Base-by-base conservation (phyloP, 2,329 filamentous ascomycete genomes). In the Plectosphaerella cucumerina region DNA sequence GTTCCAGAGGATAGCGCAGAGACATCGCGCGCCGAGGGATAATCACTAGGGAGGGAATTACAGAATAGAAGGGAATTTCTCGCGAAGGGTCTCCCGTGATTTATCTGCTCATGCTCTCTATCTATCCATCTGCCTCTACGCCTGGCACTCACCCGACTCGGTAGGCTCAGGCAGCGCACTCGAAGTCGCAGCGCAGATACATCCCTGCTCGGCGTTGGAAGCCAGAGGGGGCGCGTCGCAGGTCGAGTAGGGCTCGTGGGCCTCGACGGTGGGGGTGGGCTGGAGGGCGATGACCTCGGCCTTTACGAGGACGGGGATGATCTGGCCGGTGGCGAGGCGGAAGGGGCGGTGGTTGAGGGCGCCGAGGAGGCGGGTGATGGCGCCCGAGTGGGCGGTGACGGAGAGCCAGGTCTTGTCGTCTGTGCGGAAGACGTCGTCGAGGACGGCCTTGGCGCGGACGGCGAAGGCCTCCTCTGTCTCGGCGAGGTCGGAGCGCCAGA, bases 281-380 rank as follows among this genome's bases (percentile, higher is more conserved):
- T 62, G 54, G n/a, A 60, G 55, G 5, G 53, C 45, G 1, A 70
- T 51, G 42, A 70, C 76, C 57, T 80, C 73, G 1, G 79, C 83
- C 65, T 79, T 82, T 33, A 89, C 78, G 1, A 89, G 72, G 3
- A 86, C 82, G 0, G 86, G 85, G 23, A 89, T 85, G 8, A 86
- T 78, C 51, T 83, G 78, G 9, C 86, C 86, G 0, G 86, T 90
- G n/a, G 71, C 72, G 12, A 89, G 70, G 3, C 70, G 64, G 62
- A 89, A 89, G 3, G 67, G 56, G n/a, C 77, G 75, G 59, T 89
- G 86, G 47, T 77, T 76, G 4, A 88, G 66, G 0, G 82, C 82
- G 48, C 70, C 60, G 3, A 85, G 70, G 21, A 82, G 65, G 49
- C 68, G 72, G 11, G 60, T 60, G 57, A 84, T 82, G 59, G 81